phyloP scores from a whole-genome alignment of 441 rosid species.

The Iberis amara region DNA sequence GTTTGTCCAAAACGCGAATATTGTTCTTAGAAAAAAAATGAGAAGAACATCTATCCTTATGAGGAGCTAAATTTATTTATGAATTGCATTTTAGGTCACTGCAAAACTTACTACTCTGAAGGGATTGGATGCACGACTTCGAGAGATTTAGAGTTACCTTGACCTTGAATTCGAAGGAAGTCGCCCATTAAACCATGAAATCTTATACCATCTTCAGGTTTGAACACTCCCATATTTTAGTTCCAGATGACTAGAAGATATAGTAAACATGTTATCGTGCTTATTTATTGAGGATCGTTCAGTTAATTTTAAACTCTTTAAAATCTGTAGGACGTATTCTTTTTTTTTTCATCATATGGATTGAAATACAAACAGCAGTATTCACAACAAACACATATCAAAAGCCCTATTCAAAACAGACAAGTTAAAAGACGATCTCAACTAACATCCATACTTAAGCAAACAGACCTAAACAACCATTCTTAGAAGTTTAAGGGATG shows the following conservation, averaged over 20 bases:
- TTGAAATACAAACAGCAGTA: no score
- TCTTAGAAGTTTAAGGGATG: no score
- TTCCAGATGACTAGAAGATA: not conserved
- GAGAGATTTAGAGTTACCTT: slow-evolving; percentile 53
- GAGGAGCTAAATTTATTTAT: not conserved
- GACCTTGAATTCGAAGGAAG: slow-evolving; percentile 56
- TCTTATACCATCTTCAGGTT: slow-evolving; percentile 69
- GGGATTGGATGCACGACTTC: slow-evolving; percentile 59
- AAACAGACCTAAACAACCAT: no score
- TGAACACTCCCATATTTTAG: not conserved
- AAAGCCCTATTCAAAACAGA: no score
- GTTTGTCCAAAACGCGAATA: not conserved
- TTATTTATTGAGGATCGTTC: not conserved
- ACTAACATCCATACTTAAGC: no score
- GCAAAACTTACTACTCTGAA: slow-evolving; percentile 67
- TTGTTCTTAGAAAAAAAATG: no score
- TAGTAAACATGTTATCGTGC: not conserved
- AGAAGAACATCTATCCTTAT: no score
- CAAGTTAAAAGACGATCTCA: no score
- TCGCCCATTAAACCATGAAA: slow-evolving; percentile 65
- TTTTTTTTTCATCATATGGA: no score
- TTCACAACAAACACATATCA: no score
- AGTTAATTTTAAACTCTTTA: not conserved
- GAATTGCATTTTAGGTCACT: slow-evolving; percentile 39
- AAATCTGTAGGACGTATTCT: slow-evolving; percentile 56